Evolutionary conservation across 2,329 filamentous ascomycete species (phyloP).

Genomic region (Pezizomycotina sp.): DNA sequence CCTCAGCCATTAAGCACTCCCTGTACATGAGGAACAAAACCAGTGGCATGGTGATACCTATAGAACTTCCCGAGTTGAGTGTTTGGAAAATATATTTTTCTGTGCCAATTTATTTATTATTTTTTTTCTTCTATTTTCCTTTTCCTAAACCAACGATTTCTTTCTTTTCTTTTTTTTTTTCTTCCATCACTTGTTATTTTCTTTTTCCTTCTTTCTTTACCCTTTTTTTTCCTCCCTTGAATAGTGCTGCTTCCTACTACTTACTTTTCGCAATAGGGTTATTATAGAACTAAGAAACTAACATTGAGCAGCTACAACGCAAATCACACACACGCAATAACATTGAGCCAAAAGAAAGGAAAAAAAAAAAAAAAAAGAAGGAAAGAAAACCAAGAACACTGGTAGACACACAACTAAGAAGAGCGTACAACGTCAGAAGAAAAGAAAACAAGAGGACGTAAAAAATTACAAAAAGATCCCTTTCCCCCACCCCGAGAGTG

Average conservation of each 20-base stretch:
- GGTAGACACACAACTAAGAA: too few species aligned
- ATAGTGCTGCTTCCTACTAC: constrained; percentile 9
- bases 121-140: constrained; percentile 8
- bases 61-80: neutral
- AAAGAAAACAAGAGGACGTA: too few species aligned
- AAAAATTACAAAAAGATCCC: too few species aligned
- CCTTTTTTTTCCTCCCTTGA: constrained; percentile 8
- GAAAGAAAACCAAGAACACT: too few species aligned
- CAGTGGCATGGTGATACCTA: neutral
- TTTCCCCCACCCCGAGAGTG: too few species aligned
- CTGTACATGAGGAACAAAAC: neutral
- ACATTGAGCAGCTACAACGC: too few species aligned
- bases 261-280: constrained; percentile 6
- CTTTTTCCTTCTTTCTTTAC: constrained; percentile 12
- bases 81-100: neutral
- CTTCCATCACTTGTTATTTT: constrained; percentile 5
- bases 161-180: constrained; percentile 4
- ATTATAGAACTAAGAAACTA: too few species aligned
- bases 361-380: too few species aligned
- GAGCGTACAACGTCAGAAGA: too few species aligned
- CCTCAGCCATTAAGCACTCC: neutral
- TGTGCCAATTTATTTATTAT: constrained; percentile 1
- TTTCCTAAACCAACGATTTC: constrained; percentile 5
- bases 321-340: too few species aligned
- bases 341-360: too few species aligned